Percentiles rank a stretch among this genome's conserved stretches.
phyloP scores from a whole-genome alignment of 805 yeast genomes.

The Starmera caribaea region DNA sequence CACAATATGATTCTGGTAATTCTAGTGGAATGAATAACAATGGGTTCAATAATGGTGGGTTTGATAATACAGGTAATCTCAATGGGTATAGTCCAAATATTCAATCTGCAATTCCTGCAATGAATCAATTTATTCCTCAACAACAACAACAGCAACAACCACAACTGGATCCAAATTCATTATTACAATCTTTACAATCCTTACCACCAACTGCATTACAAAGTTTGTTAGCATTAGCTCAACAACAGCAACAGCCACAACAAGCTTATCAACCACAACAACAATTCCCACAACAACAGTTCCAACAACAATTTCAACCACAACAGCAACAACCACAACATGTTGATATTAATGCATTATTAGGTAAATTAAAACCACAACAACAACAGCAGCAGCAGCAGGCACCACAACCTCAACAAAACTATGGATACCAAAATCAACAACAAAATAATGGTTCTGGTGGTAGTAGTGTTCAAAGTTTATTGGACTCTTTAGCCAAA shows the following conservation, averaged over 20 bases:
- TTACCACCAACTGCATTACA: conserved; percentile 8
- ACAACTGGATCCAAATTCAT: background rate
- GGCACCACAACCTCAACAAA: conserved; percentile 3
- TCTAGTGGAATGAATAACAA: conserved; percentile 1
- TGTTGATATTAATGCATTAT: conserved; percentile 3
- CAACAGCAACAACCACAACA: conserved; percentile 13
- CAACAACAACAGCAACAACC: conserved; percentile 5
- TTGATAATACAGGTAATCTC: conserved; percentile 3
- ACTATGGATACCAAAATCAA: conserved; percentile 1
- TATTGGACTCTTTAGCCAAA: conserved; percentile 28
- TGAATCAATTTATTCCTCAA: background rate
- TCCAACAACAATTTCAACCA: conserved; percentile 10
- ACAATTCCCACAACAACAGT: conserved; percentile 8
- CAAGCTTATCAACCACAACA: conserved; percentile 3
- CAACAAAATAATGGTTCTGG: conserved; percentile 12
- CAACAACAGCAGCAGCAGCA: conserved; percentile 13
- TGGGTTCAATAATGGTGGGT: background rate
- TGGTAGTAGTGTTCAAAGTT: conserved; percentile 25
- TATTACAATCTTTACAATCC: conserved; percentile 6
- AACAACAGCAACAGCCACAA: background rate
- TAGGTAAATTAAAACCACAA: conserved; percentile 9
- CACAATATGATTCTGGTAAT: conserved; percentile 7
- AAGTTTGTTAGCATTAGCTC: conserved; percentile 6
- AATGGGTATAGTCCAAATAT: conserved; percentile 4
- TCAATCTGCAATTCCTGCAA: conserved; percentile 1